Evolutionary conservation across 305 asterid genomes (phyloP).

Genomic region (Rubia occidens): DNA sequence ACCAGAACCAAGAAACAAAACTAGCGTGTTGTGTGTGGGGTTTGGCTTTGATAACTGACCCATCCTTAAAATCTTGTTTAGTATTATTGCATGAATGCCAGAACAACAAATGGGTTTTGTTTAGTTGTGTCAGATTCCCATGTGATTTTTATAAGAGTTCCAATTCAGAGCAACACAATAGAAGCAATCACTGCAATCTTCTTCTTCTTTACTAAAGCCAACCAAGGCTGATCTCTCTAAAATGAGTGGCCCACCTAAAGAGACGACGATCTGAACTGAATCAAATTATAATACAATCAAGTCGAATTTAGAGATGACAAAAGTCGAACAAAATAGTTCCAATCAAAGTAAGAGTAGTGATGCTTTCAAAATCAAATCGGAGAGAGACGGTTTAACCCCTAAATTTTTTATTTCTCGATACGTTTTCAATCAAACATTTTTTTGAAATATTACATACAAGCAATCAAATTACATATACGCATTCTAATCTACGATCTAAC

Average conservation of each 20-base stretch:
- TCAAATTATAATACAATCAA: too few relatives aligned
- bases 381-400: too few relatives aligned
- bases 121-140: slow-evolving; percentile 2
- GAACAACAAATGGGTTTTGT: background rate
- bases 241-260: background rate
- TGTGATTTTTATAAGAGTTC: background rate
- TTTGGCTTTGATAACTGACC: slow-evolving; percentile 1
- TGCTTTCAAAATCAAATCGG: too few relatives aligned
- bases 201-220: background rate
- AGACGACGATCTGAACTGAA: background rate
- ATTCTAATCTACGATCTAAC: too few relatives aligned
- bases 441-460: too few relatives aligned
- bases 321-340: too few relatives aligned
- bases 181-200: background rate
- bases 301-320: too few relatives aligned
- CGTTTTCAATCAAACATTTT: too few relatives aligned
- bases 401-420: too few relatives aligned
- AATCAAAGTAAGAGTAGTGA: too few relatives aligned
- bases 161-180: background rate
- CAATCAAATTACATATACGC: too few relatives aligned
- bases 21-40: background rate
- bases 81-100: background rate
- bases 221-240: background rate
- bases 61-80: slow-evolving; percentile 5
- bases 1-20: background rate